These are phyloP conservation scores for Metarhizium guizhouense DNA, from an alignment of 2,329 filamentous ascomycete species.

Conservation along the genomic window DNA sequence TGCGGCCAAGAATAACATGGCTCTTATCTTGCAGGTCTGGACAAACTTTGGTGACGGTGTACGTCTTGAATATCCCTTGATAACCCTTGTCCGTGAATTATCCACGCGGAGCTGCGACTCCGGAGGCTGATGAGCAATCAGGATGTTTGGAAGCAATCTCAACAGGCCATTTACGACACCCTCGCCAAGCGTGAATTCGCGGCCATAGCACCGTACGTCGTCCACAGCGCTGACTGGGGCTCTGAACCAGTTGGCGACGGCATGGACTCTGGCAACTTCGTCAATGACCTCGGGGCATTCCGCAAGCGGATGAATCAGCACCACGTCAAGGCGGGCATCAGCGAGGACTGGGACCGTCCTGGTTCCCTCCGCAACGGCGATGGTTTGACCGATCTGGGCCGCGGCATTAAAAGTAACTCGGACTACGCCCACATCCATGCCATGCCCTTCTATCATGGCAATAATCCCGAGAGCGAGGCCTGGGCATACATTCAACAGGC, in stretches of 20 bases:
- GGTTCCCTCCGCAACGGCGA: neutral
- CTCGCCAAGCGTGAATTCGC: constrained; percentile 9
- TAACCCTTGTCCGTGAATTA: no score
- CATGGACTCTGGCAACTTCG: constrained; percentile 12
- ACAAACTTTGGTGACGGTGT: constrained; percentile 14
- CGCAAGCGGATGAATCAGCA: constrained; percentile 7
- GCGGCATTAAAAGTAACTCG: constrained; percentile 11
- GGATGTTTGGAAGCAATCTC: constrained; percentile 11
- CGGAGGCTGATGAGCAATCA: neutral
- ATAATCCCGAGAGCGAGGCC: constrained; percentile 6
- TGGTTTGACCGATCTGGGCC: constrained; percentile 8
- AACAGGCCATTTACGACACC: constrained; percentile 12
- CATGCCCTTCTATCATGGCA: constrained; percentile 13
- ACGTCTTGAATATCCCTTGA: neutral
- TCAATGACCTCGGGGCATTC: constrained; percentile 9
- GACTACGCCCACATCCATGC: constrained; percentile 13
- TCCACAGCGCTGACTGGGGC: constrained; percentile 13
- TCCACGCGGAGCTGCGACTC: no score
- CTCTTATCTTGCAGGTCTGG: constrained; percentile 13
- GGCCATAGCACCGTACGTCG: constrained; percentile 11
- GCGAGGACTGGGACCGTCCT: constrained; percentile 13
- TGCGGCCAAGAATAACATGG: constrained; percentile 13
- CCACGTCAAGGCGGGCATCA: constrained; percentile 11
- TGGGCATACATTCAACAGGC: constrained; percentile 11
- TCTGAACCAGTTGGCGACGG: constrained; percentile 14